Evolutionary conservation across 2,329 filamentous ascomycete genomes (phyloP), one percentile per base, ranked within the genome.

Genomic region (Fusarium citri): DNA sequence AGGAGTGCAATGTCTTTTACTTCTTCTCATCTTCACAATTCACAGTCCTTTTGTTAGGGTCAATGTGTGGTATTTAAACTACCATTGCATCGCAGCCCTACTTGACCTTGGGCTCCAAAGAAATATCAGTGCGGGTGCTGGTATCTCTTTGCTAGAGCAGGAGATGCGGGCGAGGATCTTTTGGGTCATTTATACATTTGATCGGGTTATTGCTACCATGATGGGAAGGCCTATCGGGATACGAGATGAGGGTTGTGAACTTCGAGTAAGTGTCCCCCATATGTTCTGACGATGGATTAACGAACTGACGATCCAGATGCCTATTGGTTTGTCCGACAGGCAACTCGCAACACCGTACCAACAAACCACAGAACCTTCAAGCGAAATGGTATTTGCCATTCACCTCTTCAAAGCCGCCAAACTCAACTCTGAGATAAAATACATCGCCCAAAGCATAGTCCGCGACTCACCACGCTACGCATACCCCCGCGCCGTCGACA

Each of bases 361-460:
- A 10, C 40, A 43, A 15, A 25, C 9, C 6, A 1, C 15, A 9
- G 43, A 30, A 7, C 2, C 20, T 3, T 15, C 45, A 0, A 66
- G 50, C 4, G 69, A 68, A 11, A 82, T 85, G 69, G 72, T 78
- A 1, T 84, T 80, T 50, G 81, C 84, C 0, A 80, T 87, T 10
- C 85, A 86, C 50, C 73, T 87, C 0, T 87, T 87, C 71, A 80
- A 76, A 49, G 78, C 84, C 1, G 78, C 83, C 0, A 82, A 79
- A 20, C 76, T 87, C 8, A 88, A 87, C 59, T 87, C 86, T 0
- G 86, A 88, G 69, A 86, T 87, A n/a, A 87, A 87, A 74, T 87
- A 87, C 49, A 79, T 87, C 5, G 82, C 85, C 37, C 85, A 87
- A 56, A 87, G 85, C 55, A 81, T 87, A 55, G 80, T 81, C n/a